Evolutionary conservation across 2,329 filamentous ascomycete species (phyloP).

Genomic region (Ceratocystis eucalypticola): DNA sequence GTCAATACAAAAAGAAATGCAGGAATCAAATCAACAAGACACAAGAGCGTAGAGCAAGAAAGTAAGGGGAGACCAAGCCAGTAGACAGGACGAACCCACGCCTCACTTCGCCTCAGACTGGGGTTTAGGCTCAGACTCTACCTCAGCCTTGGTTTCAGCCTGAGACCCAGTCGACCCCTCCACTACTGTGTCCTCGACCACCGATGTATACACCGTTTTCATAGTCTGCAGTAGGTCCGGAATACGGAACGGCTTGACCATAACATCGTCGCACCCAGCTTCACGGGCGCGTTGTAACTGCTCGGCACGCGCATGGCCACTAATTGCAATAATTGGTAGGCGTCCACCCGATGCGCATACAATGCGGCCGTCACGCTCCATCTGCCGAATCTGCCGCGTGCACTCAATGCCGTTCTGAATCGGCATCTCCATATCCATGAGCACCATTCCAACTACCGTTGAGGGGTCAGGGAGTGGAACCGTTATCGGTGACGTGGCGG

Average conservation of each 20-base stretch:
- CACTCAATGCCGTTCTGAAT: conserved; percentile 58
- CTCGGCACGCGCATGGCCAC: conserved; percentile 52
- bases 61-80: background rate
- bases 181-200: conserved; percentile 7
- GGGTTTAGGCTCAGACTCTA: background rate
- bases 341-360: conserved; percentile 32
- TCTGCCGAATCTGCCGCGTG: conserved; percentile 47
- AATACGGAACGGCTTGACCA: conserved; percentile 60
- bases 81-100: background rate
- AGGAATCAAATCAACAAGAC: no score
- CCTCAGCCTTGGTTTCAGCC: background rate
- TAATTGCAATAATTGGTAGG: conserved; percentile 52
- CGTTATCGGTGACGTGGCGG: background rate
- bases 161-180: background rate
- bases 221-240: conserved; percentile 48
- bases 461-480: background rate
- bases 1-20: no score
- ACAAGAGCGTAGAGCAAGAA: background rate
- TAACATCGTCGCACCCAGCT: conserved; percentile 47
- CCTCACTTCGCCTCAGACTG: background rate
- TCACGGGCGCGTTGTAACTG: conserved; percentile 41
- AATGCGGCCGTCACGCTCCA: conserved; percentile 43
- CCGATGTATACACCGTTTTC: conserved; percentile 32
- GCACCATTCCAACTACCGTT: conserved; percentile 40
- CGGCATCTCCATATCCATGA: conserved; percentile 71